Evolutionary conservation across 208 protist genomes (phyloP), one percentile per base, ranked within the genome.

Genomic region (Leishmania amazonensis): DNA sequence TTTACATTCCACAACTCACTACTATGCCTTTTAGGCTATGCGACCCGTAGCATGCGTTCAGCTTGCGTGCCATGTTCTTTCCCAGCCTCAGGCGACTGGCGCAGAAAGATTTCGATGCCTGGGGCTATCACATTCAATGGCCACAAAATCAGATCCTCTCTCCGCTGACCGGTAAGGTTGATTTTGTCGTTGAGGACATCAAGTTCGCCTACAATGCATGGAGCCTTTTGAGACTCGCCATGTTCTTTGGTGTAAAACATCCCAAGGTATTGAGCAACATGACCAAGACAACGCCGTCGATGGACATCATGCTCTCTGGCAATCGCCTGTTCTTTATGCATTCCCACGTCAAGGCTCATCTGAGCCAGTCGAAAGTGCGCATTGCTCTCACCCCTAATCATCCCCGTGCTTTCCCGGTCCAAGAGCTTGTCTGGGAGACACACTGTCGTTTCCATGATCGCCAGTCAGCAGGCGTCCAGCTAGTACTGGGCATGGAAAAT

Each of bases 201-300:
- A 97, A 97, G 74, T 97, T 97, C 65, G 94, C 94, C 3, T 95
- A 94, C 78, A 97, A 97, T 76, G 94, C 94, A 11, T 97, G 94
- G 93, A 89, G 87, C 40, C 80, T 97, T 0, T 78, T 97, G 28
- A 76, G 94, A 11, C 88, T 97, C 19, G 81, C 86, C 13, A 89
- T 95, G 85, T 97, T 97, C 76, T 97, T 92, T 71, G 90, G 90
- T 45, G 75, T 87, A 21, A 74, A 35, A 21, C 88, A 96, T 42
- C 94, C 94, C 35, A 93, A 89, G 67, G 81, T 97, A 6, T 76
- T 97, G 3, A 94, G 91, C 47, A 45, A 64, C 51, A 74, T 97
- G 60, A 75, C 71, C 21, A 85, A 81, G 47, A 91, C 87, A 31
- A 90, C 85, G 5, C 94, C 94, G 21, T 95, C 91, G 5, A 95